Conservation (phyloP, 306 rosid genomes). For the Castanea crenata region DNA sequence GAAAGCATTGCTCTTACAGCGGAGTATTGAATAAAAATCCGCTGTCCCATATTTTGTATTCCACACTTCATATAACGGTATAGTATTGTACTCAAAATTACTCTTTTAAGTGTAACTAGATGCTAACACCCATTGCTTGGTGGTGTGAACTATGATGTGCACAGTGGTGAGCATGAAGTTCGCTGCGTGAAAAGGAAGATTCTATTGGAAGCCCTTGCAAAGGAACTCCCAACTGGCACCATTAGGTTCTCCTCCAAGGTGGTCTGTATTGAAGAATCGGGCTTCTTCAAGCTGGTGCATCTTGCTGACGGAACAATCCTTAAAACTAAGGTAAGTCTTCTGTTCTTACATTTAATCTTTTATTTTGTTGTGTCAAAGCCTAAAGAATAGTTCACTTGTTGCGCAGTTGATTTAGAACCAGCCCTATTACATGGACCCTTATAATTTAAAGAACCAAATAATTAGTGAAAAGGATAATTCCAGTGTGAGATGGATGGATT, state of each 20-base stretch:
- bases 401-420: neutral
- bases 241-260: constrained; percentile 7
- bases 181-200: neutral
- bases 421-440: too few relatives aligned
- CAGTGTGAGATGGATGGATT: too few relatives aligned
- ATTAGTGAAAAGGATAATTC: neutral
- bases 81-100: too few relatives aligned
- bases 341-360: neutral
- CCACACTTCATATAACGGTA: too few relatives aligned
- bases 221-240: neutral
- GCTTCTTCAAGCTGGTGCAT: neutral
- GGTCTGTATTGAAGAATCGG: neutral
- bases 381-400: neutral
- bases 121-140: neutral
- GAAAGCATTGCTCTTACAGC: too few relatives aligned
- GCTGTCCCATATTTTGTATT: too few relatives aligned
- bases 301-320: constrained; percentile 5
- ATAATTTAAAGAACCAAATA: neutral
- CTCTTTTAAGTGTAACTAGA: too few relatives aligned
- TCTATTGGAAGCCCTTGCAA: neutral
- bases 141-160: neutral
- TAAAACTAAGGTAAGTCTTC: neutral
- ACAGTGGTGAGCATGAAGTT: constrained; percentile 2
- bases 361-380: neutral
- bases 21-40: too few relatives aligned